These are phyloP conservation scores for Hypsizygus ulmarius DNA, from an alignment of 1,284 basidiomycete species.

Conservation along the genomic window DNA sequence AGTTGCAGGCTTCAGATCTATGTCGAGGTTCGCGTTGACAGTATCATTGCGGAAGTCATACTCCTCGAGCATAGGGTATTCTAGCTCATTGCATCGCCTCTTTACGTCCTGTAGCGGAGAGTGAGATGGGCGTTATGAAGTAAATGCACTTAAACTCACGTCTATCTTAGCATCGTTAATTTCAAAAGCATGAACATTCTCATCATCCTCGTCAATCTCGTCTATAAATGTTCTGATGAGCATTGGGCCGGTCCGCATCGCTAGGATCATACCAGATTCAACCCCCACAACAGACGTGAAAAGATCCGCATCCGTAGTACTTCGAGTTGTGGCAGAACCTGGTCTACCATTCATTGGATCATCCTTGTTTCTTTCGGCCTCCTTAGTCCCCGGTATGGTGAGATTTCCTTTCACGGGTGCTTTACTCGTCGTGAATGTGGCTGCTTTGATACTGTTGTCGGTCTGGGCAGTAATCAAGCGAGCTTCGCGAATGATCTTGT, in stretches of 20 bases:
- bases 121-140: constrained; percentile 3
- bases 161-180: constrained; percentile 92
- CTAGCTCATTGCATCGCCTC: constrained; percentile 90
- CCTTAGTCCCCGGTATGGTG: constrained; percentile 83
- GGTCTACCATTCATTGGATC: constrained; percentile 40
- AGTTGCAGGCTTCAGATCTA: constrained; percentile 94
- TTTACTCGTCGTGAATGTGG: constrained; percentile 83
- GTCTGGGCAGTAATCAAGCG: constrained; percentile 63
- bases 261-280: constrained; percentile 63
- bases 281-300: constrained; percentile 93
- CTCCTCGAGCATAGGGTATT: constrained; percentile 96
- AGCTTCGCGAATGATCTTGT: constrained; percentile 80
- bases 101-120: constrained; percentile 71
- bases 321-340: constrained; percentile 31
- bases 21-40: constrained; percentile 91
- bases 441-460: constrained; percentile 69
- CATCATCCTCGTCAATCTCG: constrained; percentile 95
- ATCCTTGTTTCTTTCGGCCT: constrained; percentile 64
- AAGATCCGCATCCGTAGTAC: constrained; percentile 63
- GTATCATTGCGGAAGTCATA: constrained; percentile 98
- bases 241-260: constrained; percentile 7
- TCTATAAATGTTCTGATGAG: constrained; percentile 45
- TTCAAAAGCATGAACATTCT: constrained; percentile 93
- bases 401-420: constrained; percentile 79
- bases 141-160: constrained; percentile 40